Evolutionary conservation across 352 stramenopile species (phyloP).

Genomic region (Ophiocytium majus): DNA sequence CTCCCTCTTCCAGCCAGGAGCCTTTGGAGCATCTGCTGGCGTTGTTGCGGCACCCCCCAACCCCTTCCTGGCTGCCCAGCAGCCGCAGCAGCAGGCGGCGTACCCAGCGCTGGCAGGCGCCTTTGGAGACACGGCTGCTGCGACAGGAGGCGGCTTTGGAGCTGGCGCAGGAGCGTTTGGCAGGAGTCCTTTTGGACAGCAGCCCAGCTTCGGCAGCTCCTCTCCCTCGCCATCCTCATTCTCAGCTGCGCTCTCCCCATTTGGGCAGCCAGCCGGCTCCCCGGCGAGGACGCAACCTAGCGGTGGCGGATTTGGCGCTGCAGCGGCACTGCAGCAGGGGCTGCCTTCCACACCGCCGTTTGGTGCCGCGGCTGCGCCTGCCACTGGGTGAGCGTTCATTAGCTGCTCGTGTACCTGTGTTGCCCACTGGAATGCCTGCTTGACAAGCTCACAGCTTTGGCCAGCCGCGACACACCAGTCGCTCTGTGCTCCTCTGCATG

Average conservation of each 20-base stretch:
- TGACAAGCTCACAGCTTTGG: too few relatives aligned
- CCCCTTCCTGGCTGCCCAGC: background rate
- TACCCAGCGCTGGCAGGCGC: too few relatives aligned
- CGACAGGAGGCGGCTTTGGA: too few relatives aligned
- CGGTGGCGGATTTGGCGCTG: too few relatives aligned
- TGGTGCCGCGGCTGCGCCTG: too few relatives aligned
- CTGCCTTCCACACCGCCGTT: too few relatives aligned
- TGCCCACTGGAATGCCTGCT: too few relatives aligned
- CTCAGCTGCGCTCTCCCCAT: background rate
- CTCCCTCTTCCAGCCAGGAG: background rate
- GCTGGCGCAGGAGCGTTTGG: background rate
- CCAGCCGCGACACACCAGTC: too few relatives aligned
- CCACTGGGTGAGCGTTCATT: background rate
- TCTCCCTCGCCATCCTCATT: background rate
- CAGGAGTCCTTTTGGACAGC: background rate
- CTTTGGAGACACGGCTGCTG: too few relatives aligned
- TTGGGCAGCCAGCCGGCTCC: background rate
- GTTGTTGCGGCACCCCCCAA: background rate
- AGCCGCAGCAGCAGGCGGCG: background rate
- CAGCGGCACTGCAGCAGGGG: too few relatives aligned
- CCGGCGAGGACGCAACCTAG: too few relatives aligned
- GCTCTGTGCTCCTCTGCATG: too few relatives aligned
- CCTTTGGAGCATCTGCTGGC: background rate
- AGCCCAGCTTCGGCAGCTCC: background rate
- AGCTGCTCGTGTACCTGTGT: background rate